A percentile compares a stretch with the other conserved stretches of the same genome.
Evolutionary conservation across 2,329 filamentous ascomycete genomes (phyloP).

Genomic region (Ophiobolus disseminans): DNA sequence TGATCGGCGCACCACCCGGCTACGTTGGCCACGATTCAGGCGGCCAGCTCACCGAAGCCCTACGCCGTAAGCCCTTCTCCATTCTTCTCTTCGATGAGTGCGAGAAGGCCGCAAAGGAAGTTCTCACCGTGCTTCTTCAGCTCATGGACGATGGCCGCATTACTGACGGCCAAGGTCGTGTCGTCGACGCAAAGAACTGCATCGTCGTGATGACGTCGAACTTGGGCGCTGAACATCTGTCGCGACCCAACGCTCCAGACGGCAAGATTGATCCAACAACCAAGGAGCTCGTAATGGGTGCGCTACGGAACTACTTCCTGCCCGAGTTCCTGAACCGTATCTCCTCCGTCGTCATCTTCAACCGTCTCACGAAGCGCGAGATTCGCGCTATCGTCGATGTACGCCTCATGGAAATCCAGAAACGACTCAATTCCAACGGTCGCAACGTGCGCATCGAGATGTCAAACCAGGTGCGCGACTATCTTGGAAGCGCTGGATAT

Average conservation of each 20-base stretch:
- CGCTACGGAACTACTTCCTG: conserved; percentile 93
- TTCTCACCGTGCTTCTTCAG: conserved; percentile 95
- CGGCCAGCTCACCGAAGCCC: conserved; percentile 91
- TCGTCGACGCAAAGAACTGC: conserved; percentile 95
- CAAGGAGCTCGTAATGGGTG: conserved; percentile 85
- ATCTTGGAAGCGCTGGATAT: conserved; percentile 89
- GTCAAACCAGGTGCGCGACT: conserved; percentile 86
- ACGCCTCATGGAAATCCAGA: conserved; percentile 86
- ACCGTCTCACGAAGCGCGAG: conserved; percentile 86
- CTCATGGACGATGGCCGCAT: conserved; percentile 99
- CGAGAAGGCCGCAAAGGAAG: conserved; percentile 97
- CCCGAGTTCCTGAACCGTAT: conserved; percentile 99
- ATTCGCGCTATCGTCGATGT: conserved; percentile 97
- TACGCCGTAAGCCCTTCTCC: conserved; percentile 94
- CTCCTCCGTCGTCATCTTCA: conserved; percentile 96
- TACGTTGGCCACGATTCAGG: conserved; percentile 97
- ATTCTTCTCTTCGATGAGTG: conserved; percentile 98
- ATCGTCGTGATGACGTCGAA: conserved; percentile 99
- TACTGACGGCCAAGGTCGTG: conserved; percentile 93
- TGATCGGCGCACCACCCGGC: conserved; percentile 96
- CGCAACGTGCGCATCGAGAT: conserved; percentile 87
- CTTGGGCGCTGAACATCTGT: conserved; percentile 91
- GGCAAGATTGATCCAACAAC: conserved; percentile 87
- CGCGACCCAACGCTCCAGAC: conserved; percentile 76
- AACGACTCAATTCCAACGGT: conserved; percentile 82